Conservation (phyloP, 1,284 basidiomycete genomes). For the Ustilago vetiveriae region DNA sequence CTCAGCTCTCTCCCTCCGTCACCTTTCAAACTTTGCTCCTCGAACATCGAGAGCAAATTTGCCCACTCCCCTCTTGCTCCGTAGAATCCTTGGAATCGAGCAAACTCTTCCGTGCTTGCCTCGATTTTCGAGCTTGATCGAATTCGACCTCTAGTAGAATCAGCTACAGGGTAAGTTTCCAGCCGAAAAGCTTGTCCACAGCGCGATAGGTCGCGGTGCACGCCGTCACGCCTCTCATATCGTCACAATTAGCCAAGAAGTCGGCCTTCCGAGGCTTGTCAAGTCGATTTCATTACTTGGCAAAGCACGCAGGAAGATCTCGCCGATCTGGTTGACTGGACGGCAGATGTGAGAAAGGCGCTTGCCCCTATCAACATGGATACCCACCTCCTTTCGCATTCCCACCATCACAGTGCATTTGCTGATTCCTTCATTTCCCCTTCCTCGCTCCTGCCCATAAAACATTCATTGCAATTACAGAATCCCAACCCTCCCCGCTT, state of each 20-base stretch:
- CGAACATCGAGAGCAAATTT: slow-evolving; percentile 24
- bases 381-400: neutral
- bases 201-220: neutral
- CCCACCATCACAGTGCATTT: slow-evolving; percentile 1
- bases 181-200: neutral
- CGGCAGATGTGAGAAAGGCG: slow-evolving; percentile 9
- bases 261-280: too few species aligned
- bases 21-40: slow-evolving; percentile 6
- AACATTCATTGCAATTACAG: too few species aligned
- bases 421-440: slow-evolving; percentile 9
- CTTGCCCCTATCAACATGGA: slow-evolving; percentile 1
- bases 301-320: too few species aligned
- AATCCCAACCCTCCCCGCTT: neutral
- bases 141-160: slow-evolving; percentile 14
- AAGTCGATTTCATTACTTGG: too few species aligned
- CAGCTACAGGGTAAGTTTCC: slow-evolving; percentile 33
- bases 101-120: slow-evolving; percentile 18
- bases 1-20: slow-evolving; percentile 14
- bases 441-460: neutral
- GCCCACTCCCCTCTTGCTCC: neutral
- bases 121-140: slow-evolving; percentile 12
- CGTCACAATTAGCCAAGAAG: neutral
- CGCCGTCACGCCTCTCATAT: neutral
- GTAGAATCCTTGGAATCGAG: slow-evolving; percentile 7
- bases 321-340: too few species aligned